Conservation (phyloP, 2,329 filamentous ascomycete species). For the Aspergillus sp. region DNA sequence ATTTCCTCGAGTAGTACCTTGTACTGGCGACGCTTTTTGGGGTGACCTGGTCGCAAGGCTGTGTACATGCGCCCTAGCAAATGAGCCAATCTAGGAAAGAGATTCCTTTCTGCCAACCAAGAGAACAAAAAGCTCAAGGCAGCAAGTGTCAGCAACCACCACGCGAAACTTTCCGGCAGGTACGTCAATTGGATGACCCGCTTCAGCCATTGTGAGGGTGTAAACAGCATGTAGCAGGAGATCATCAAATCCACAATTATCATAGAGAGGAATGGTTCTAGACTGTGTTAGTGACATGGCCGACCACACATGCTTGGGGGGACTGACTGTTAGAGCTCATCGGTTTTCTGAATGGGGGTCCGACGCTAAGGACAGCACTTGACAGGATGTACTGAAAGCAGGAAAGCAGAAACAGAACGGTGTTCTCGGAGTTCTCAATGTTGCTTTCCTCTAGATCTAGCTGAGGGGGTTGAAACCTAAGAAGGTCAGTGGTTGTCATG, state of each 20-base stretch:
- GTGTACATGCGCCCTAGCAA: constrained; percentile 64
- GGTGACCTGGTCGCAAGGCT: constrained; percentile 55
- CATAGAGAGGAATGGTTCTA: constrained; percentile 81
- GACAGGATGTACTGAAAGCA: constrained; percentile 95
- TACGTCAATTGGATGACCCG: constrained; percentile 82
- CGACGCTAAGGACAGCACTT: constrained; percentile 87
- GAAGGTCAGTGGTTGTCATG: constrained; percentile 18
- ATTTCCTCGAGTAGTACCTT: constrained; percentile 76
- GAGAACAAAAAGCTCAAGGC: constrained; percentile 67
- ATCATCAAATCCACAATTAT: constrained; percentile 68
- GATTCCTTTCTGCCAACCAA: constrained; percentile 69
- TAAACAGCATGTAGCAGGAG: constrained; percentile 77
- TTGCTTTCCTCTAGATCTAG: constrained; percentile 78
- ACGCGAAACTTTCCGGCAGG: constrained; percentile 71
- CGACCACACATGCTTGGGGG: background rate
- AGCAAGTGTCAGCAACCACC: constrained; percentile 71
- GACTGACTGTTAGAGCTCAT: constrained; percentile 75
- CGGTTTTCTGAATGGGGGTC: constrained; percentile 80
- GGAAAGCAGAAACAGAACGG: constrained; percentile 81
- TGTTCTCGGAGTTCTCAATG: constrained; percentile 90
- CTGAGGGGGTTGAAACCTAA: constrained; percentile 75
- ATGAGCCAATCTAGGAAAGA: constrained; percentile 70
- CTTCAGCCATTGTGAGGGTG: constrained; percentile 68
- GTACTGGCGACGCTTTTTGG: constrained; percentile 83
- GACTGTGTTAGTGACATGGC: background rate